phyloP scores from a whole-genome alignment of 208 protist species.

The Spongospora subterranea region DNA sequence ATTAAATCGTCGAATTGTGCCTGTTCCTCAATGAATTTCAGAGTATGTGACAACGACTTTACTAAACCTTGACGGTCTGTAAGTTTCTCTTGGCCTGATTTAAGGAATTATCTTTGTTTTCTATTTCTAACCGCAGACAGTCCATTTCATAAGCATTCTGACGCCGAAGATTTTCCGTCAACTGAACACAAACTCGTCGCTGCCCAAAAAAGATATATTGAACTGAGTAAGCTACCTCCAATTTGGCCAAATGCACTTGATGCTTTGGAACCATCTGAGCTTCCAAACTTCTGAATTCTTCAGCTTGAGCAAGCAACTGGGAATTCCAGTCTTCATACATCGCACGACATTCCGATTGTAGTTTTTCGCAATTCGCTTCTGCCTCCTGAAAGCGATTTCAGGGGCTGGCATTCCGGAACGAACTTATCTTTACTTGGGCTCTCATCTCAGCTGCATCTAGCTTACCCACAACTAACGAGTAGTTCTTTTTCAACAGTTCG shows the following conservation, averaged over 20 bases:
- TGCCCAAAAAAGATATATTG: no score
- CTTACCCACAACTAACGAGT: background rate
- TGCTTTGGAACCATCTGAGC: constrained; percentile 28
- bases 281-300: constrained; percentile 15
- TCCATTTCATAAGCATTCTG: background rate
- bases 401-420: no score
- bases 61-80: background rate
- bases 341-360: background rate
- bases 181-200: no score
- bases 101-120: background rate
- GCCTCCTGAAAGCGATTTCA: constrained; percentile 11
- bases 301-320: background rate
- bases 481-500: background rate
- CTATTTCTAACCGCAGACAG: background rate
- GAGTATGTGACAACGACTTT: background rate
- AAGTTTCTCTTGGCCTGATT: constrained; percentile 27
- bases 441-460: background rate
- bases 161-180: background rate
- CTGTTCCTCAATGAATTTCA: background rate
- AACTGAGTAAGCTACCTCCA: background rate
- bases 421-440: no score
- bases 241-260: background rate
- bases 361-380: background rate
- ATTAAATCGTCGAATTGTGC: background rate
- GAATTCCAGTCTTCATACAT: background rate